Conservation (phyloP, 2,329 filamentous ascomycete species). For the Hypocreales sp. region DNA sequence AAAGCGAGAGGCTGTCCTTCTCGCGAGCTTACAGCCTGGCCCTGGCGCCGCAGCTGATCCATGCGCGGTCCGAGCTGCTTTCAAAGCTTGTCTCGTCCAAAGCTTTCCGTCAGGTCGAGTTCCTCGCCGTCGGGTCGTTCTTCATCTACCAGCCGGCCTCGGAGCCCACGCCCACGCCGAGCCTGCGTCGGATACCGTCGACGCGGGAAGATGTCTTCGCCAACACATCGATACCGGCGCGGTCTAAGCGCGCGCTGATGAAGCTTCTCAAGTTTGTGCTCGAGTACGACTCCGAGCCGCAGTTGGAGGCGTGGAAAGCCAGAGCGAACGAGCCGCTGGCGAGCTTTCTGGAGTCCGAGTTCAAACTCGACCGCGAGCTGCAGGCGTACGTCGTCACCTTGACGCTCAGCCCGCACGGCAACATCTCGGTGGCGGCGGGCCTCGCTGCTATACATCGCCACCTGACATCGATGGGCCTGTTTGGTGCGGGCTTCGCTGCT, state of each 20-base stretch:
- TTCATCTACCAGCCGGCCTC: conserved; percentile 48
- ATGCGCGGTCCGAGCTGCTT: conserved; percentile 65
- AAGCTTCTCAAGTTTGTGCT: conserved; percentile 84
- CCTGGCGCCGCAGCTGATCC: conserved; percentile 74
- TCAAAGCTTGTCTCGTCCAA: conserved; percentile 75
- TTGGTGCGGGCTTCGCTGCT: conserved; percentile 78
- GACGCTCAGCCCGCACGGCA: conserved; percentile 55
- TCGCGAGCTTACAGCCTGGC: conserved; percentile 70
- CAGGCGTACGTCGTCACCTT: conserved; percentile 50
- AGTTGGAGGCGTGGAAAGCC: conserved; percentile 40
- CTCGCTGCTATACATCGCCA: conserved; percentile 63
- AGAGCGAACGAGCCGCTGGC: conserved; percentile 39
- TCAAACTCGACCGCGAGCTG: conserved; percentile 52
- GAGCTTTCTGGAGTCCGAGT: conserved; percentile 43
- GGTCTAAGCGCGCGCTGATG: conserved; percentile 76
- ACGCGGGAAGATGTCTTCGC: conserved; percentile 86
- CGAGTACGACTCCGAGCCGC: conserved; percentile 46
- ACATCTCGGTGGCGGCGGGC: conserved; percentile 47
- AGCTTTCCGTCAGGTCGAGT: conserved; percentile 80
- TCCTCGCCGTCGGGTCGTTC: conserved; percentile 84
- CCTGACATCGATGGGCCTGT: conserved; percentile 70
- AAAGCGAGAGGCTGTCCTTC: conserved; percentile 32
- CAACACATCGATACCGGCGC: conserved; percentile 57
- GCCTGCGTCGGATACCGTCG: conserved; percentile 61
- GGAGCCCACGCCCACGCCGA: conserved; percentile 12